Evolutionary conservation across 2,329 filamentous ascomycete species (phyloP).

Genomic region (Colletotrichum sansevieriae): DNA sequence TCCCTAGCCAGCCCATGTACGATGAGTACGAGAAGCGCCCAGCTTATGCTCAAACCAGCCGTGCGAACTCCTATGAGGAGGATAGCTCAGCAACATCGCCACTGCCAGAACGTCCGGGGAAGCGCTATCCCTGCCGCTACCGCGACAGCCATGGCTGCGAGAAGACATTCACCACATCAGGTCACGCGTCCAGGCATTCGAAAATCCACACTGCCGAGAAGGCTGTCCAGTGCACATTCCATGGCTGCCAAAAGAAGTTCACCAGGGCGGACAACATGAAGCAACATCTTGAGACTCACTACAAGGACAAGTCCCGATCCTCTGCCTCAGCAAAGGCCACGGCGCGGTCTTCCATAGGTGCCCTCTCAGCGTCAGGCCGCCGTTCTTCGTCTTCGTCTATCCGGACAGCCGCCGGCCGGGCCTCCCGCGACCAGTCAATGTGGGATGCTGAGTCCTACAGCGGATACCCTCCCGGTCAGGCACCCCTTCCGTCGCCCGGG

Average conservation of each 20-base stretch:
- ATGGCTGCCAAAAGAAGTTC: constrained; percentile 83
- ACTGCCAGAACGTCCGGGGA: constrained; percentile 63
- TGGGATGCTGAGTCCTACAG: constrained; percentile 58
- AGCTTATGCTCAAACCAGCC: constrained; percentile 58
- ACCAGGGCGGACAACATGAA: constrained; percentile 90
- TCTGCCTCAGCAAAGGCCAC: constrained; percentile 47
- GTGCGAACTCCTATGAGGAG: constrained; percentile 65
- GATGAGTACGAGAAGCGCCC: constrained; percentile 55
- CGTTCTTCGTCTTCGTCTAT: constrained; percentile 50
- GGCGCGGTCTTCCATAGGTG: constrained; percentile 46
- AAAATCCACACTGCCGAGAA: constrained; percentile 89
- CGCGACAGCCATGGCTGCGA: constrained; percentile 78
- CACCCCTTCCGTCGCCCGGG: constrained; percentile 54
- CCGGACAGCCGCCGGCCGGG: constrained; percentile 47
- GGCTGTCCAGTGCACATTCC: constrained; percentile 75
- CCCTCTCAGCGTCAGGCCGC: constrained; percentile 46
- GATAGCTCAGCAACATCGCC: constrained; percentile 59
- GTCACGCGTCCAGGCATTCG: constrained; percentile 86
- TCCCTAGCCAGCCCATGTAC: constrained; percentile 44
- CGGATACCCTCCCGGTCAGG: constrained; percentile 46
- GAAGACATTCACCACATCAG: constrained; percentile 87
- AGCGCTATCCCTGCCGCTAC: constrained; percentile 81
- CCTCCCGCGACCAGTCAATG: constrained; percentile 50
- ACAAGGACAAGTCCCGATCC: constrained; percentile 69
- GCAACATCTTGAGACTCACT: constrained; percentile 84